These are phyloP conservation scores for Eucalyptus regnans DNA, from an alignment of 345 rosid genomes.

Conservation along the genomic window DNA sequence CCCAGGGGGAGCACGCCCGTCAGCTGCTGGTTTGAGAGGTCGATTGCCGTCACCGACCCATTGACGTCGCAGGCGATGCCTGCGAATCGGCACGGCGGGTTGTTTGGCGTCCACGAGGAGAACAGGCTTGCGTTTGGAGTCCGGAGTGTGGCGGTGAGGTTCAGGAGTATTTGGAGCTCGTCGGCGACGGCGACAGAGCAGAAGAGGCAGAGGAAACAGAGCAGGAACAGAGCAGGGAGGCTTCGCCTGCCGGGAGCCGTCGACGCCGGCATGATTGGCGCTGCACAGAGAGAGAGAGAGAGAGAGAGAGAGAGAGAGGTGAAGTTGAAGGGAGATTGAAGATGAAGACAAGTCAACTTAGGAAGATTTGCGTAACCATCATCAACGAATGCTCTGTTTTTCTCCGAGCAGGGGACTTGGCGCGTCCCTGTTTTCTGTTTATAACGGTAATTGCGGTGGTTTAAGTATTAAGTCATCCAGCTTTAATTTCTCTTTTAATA, in stretches of 20 bases:
- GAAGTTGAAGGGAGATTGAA: not conserved
- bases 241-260: not conserved
- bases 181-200: conserved; percentile 16
- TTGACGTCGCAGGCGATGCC: conserved; percentile 52
- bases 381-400: not conserved
- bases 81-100: conserved; percentile 26
- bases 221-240: not conserved
- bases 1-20: conserved; percentile 37
- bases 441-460: not conserved
- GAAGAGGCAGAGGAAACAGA: conserved; percentile 13
- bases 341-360: not conserved
- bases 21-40: conserved; percentile 40
- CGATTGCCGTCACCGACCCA: conserved; percentile 42
- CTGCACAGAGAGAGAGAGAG: not conserved
- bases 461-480: not conserved
- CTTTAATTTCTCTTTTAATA: not conserved
- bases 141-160: conserved; percentile 25
- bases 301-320: not conserved
- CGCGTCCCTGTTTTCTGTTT: not conserved
- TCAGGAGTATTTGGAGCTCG: conserved; percentile 42
- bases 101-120: conserved; percentile 34
- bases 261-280: not conserved
- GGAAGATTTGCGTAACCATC: not conserved
- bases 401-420: not conserved
- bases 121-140: conserved; percentile 17